Conservation (phyloP, 805 yeast species). For the Candida ficus region DNA sequence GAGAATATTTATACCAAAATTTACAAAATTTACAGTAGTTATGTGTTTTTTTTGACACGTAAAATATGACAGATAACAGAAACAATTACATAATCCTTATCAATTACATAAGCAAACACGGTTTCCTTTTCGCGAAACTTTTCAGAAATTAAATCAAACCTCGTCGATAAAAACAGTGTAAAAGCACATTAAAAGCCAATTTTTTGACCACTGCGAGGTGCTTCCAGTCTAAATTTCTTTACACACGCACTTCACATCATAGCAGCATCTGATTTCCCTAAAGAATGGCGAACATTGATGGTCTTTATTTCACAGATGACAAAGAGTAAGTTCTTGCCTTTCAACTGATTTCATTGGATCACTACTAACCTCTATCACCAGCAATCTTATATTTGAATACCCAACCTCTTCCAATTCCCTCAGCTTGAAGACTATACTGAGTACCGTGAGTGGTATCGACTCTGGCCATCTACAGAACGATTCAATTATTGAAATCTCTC, state of each 20-base stretch:
- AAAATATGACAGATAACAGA: no score
- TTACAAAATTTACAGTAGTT: no score
- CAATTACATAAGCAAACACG: no score
- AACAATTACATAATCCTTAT: no score
- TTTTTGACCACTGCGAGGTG: no score
- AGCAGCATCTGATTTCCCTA: background rate
- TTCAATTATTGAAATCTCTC: constrained; percentile 18
- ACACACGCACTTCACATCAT: no score
- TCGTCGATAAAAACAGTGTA: background rate
- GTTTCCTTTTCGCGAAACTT: background rate
- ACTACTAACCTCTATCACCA: constrained; percentile 9
- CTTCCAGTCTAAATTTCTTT: no score
- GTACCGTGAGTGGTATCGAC: constrained; percentile 18
- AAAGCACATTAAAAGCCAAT: no score
- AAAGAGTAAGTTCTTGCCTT: constrained; percentile 28
- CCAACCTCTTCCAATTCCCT: constrained; percentile 31
- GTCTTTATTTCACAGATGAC: constrained; percentile 35
- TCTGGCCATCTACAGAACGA: constrained; percentile 17
- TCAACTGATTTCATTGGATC: background rate
- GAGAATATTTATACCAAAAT: no score
- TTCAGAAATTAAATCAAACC: background rate
- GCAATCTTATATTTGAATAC: constrained; percentile 34
- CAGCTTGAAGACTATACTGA: constrained; percentile 24
- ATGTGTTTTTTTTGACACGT: no score
- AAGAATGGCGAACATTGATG: constrained; percentile 31